Evolutionary conservation across 2,329 filamentous ascomycete species (phyloP).

Genomic region (Hypoxylon sp.): DNA sequence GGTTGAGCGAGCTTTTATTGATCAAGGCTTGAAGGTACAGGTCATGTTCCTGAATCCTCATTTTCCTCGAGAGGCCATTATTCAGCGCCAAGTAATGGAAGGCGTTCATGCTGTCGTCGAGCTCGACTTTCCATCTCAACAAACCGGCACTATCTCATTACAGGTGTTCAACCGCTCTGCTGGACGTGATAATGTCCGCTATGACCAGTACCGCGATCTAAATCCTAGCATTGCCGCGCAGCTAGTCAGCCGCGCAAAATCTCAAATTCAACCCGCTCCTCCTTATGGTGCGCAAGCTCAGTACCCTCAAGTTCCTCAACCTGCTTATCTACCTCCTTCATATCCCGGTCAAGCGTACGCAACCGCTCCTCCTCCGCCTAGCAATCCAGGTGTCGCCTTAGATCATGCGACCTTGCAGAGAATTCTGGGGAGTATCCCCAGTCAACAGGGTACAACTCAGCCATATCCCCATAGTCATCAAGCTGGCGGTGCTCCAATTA

Average conservation of each 20-base stretch:
- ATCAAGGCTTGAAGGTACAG: constrained; percentile 80
- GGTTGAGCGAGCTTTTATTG: constrained; percentile 82
- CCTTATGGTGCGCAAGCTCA: constrained; percentile 50
- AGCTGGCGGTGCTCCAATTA: constrained; percentile 48
- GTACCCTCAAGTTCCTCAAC: constrained; percentile 48
- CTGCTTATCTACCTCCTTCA: constrained; percentile 52
- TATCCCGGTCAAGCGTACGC: constrained; percentile 47
- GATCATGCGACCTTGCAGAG: constrained; percentile 56
- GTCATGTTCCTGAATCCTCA: constrained; percentile 85
- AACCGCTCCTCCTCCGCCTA: constrained; percentile 12
- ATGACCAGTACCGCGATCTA: constrained; percentile 88
- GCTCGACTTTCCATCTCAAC: constrained; percentile 78
- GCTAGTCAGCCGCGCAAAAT: constrained; percentile 81
- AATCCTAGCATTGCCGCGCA: constrained; percentile 85
- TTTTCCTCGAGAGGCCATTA: constrained; percentile 82
- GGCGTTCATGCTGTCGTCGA: constrained; percentile 89
- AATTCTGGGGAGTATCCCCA: constrained; percentile 55
- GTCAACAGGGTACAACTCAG: constrained; percentile 45
- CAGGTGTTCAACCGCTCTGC: constrained; percentile 87
- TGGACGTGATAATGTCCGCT: constrained; percentile 82
- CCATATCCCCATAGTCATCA: constrained; percentile 51
- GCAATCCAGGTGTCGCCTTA: constrained; percentile 50
- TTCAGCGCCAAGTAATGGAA: constrained; percentile 88
- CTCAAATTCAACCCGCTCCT: constrained; percentile 52
- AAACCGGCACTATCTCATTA: constrained; percentile 80